These are phyloP conservation scores for Decorospora gaudefroyi DNA, from an alignment of 2,329 filamentous ascomycete species.

Conservation along the genomic window DNA sequence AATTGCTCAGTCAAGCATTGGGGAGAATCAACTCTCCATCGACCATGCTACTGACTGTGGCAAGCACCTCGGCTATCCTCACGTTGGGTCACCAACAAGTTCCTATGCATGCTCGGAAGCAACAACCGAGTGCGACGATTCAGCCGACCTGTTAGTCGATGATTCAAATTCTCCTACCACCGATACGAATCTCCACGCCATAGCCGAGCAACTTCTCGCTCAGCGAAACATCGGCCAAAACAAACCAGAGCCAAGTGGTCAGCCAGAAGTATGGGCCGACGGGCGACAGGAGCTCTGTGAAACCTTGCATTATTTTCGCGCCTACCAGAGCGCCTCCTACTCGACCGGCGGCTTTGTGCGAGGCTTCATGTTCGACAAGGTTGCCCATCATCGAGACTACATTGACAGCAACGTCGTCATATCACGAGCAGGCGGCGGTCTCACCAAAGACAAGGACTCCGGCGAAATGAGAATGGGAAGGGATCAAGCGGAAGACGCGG, in stretches of 20 bases:
- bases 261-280: conserved; percentile 62
- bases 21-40: no score
- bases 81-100: neutral
- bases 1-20: no score
- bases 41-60: neutral
- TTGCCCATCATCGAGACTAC: conserved; percentile 60
- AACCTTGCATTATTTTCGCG: conserved; percentile 64
- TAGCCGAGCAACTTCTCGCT: conserved; percentile 21
- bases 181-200: conserved; percentile 8
- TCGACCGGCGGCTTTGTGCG: conserved; percentile 55
- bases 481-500: conserved; percentile 52
- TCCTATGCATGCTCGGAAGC: conserved; percentile 6
- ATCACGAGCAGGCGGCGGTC: conserved; percentile 63
- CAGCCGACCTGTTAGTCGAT: neutral
- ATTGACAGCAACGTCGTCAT: conserved; percentile 67
- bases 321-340: conserved; percentile 65
- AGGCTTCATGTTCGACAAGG: conserved; percentile 64
- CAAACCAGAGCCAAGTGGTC: conserved; percentile 40
- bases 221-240: conserved; percentile 29
- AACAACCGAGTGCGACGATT: conserved; percentile 6
- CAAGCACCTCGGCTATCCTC: neutral
- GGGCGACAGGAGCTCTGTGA: conserved; percentile 66
- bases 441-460: conserved; percentile 51
- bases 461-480: conserved; percentile 54
- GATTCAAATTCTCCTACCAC: neutral